Evolutionary conservation across 1,139 yeast species (phyloP).

Genomic region (Pichia terricola): DNA sequence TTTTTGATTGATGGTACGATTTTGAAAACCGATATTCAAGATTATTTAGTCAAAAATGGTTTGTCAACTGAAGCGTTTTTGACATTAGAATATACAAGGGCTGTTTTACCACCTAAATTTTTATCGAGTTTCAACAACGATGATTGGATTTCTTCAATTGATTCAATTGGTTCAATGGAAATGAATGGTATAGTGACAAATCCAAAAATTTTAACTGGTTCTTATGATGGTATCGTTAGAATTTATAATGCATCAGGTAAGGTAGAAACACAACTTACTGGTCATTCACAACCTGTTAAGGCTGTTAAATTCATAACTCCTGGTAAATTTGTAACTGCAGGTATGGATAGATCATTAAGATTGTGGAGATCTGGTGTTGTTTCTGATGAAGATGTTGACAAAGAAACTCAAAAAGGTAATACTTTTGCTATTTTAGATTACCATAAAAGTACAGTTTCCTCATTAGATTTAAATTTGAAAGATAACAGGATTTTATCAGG

Average conservation of each 20-base stretch:
- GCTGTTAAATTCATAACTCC: slow-evolving; percentile 71
- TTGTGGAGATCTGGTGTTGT: slow-evolving; percentile 70
- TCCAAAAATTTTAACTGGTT: slow-evolving; percentile 70
- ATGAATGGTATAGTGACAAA: slow-evolving; percentile 25
- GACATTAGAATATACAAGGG: slow-evolving; percentile 80
- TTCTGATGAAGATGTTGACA: slow-evolving; percentile 37
- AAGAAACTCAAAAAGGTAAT: slow-evolving; percentile 57
- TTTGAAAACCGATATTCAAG: slow-evolving; percentile 68
- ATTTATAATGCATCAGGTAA: slow-evolving; percentile 82
- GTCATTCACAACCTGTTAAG: slow-evolving; percentile 82
- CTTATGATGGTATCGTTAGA: slow-evolving; percentile 90
- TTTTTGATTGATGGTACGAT: slow-evolving; percentile 80
- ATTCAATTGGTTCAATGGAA: slow-evolving; percentile 32
- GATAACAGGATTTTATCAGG: slow-evolving; percentile 67
- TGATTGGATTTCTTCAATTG: slow-evolving; percentile 89
- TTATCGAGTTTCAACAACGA: slow-evolving; percentile 83
- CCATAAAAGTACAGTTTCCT: slow-evolving; percentile 78
- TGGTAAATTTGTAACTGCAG: slow-evolving; percentile 71
- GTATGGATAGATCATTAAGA: slow-evolving; percentile 82
- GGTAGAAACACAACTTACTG: slow-evolving; percentile 71
- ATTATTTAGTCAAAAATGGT: slow-evolving; percentile 66
- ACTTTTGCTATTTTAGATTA: slow-evolving; percentile 81
- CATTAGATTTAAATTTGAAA: slow-evolving; percentile 50
- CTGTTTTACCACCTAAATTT: slow-evolving; percentile 87
- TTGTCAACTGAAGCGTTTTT: slow-evolving; percentile 75